Evolutionary conservation across 2,329 filamentous ascomycete species (phyloP).

Genomic region (Sporothrix pseudoabietina): DNA sequence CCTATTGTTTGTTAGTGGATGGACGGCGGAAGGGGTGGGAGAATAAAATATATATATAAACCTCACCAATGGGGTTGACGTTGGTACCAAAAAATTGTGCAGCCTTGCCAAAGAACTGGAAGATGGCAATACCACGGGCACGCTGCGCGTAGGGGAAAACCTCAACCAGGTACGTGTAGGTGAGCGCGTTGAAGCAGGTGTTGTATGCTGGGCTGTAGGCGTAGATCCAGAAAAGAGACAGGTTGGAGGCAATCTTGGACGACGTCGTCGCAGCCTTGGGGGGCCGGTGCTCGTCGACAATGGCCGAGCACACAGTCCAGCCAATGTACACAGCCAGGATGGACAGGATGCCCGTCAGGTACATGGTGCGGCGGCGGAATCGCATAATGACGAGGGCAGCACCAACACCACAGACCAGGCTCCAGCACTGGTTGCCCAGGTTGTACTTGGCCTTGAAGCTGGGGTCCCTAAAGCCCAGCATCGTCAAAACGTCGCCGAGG

Average conservation of each 20-base stretch:
- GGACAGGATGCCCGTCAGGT: constrained; percentile 53
- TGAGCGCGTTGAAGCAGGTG: constrained; percentile 67
- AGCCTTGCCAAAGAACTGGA: constrained; percentile 37
- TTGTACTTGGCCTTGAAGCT: constrained; percentile 49
- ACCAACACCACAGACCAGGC: constrained; percentile 48
- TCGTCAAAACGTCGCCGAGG: constrained; percentile 49
- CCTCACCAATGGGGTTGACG: constrained; percentile 40
- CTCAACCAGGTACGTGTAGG: constrained; percentile 52
- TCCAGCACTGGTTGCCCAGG: constrained; percentile 52
- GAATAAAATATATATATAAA: neutral
- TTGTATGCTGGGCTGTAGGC: constrained; percentile 63
- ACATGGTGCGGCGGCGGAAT: constrained; percentile 54
- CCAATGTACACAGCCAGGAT: constrained; percentile 56
- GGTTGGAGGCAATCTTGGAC: constrained; percentile 42
- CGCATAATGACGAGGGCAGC: constrained; percentile 49
- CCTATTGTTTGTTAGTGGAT: neutral
- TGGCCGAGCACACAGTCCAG: constrained; percentile 47
- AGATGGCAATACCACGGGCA: constrained; percentile 41
- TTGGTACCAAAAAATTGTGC: constrained; percentile 20
- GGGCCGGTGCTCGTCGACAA: constrained; percentile 38
- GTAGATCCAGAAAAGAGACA: constrained; percentile 56
- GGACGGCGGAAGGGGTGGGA: neutral
- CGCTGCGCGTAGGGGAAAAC: constrained; percentile 41
- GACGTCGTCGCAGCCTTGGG: neutral
- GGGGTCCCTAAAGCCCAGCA: constrained; percentile 50